Conservation (phyloP, 2,329 filamentous ascomycete species). For the Rhynchosporium secalis region DNA sequence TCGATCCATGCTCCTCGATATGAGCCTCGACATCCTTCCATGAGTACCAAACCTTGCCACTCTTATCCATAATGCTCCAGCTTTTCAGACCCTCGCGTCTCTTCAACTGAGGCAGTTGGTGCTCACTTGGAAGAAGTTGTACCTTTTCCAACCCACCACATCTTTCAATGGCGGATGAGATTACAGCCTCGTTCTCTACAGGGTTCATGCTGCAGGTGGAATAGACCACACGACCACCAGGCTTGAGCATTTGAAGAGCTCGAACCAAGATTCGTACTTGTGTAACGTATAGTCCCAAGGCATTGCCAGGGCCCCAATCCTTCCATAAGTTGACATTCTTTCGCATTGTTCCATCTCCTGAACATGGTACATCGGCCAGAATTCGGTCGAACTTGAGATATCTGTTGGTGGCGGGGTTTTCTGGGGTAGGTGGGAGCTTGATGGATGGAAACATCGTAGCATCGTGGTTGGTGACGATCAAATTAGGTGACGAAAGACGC, state of each 20-base stretch:
- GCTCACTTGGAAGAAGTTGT: constrained; percentile 78
- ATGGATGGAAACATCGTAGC: constrained; percentile 94
- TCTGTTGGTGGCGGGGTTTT: constrained; percentile 56
- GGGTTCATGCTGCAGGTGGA: constrained; percentile 99
- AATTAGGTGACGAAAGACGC: constrained; percentile 90
- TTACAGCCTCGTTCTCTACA: constrained; percentile 91
- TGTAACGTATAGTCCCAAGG: constrained; percentile 80
- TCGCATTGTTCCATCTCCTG: constrained; percentile 87
- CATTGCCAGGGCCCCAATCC: constrained; percentile 88
- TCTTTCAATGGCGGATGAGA: constrained; percentile 83
- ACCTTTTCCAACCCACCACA: constrained; percentile 84
- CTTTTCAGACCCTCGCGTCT: constrained; percentile 72
- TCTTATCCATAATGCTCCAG: constrained; percentile 93
- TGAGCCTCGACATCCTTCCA: constrained; percentile 80
- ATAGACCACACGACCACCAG: constrained; percentile 91
- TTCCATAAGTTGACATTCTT: constrained; percentile 96
- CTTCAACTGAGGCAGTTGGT: constrained; percentile 74
- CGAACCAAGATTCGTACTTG: constrained; percentile 89
- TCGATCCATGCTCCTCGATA: constrained; percentile 59
- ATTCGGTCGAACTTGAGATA: constrained; percentile 98
- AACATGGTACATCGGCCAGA: constrained; percentile 93
- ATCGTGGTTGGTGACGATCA: constrained; percentile 97
- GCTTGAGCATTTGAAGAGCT: constrained; percentile 93
- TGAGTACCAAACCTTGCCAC: constrained; percentile 72
- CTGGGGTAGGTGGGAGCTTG: constrained; percentile 66